Base-by-base conservation (phyloP, 257 asterid genomes). In the Solanum pinnatisectum region DNA sequence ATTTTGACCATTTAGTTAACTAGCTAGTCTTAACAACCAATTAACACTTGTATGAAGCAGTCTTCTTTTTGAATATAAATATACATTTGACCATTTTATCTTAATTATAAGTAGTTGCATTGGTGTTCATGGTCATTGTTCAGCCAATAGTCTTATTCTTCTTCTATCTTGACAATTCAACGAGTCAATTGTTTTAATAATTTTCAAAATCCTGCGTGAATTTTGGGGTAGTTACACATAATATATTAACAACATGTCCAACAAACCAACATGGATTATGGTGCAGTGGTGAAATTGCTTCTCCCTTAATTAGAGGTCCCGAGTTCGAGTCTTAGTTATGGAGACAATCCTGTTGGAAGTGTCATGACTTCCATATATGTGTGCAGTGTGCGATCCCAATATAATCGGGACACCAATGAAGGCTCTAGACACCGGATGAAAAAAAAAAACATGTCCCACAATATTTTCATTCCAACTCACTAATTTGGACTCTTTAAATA, bases 1-100 rank as follows among this genome's bases (percentile, higher is more conserved):
- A 72, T 72, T 72, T 72, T 72, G 79, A 72, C 44, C 79, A 33
- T 71, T 68, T 27, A 23, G 70, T 60, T 40, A 76, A 76, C 59
- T 39, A 23, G 36, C 60, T 40, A 76, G 33, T 37, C 33, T 6
- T 39, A 72, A 72, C 81, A 72, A 35, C 81, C 81, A 73, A 35
- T 40, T 9, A 60, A 63, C 30, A 23, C 5, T 20, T 16, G n/a
- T 56, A 63, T 63, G 71, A 71, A 71, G 78, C 42, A 15, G 78
- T 71, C 78, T 4, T 32, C 25, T 32, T 71, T 11, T 71, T 71
- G 78, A 71, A 71, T 27, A 70, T 32, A 71, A 71, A 68, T 33
- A 33, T 32, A 14, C n/a, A 71, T 32, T 71, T 71, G 78, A 33
- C 42, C 78, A 32, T 71, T 71, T 14, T 18, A 14, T 71, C n/a